Base-by-base conservation (phyloP, 257 asterid species). In the Capsicum rhomboideum region DNA sequence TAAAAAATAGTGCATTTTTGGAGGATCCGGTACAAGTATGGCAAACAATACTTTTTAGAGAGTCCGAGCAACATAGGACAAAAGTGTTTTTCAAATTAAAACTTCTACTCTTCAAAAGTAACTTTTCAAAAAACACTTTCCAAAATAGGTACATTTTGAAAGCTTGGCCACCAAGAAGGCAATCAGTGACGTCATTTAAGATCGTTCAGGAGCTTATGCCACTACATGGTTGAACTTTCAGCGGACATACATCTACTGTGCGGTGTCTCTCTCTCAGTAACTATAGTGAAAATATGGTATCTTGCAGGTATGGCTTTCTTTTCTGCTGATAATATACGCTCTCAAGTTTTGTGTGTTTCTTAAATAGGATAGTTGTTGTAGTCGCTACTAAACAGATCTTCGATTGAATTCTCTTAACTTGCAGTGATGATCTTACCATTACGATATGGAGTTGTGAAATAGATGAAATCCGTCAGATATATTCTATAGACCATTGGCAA, bases 361-460 rank as follows among this genome's bases (percentile, higher is more conserved):
- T 31, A 67, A 34, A 34, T 31, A 17, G 49, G 77, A 67, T 10
- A 67, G 8, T 31, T 67, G 26, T 31, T 31, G 50, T 9, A 34
- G 77, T 67, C 77, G 31, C 77, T 67, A 17, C 34, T 34, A 26
- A 66, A 68, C 52, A 20, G 8, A 67, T 21, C n/a, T 34, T 66
- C 11, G 42, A 50, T 82, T 34, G 52, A 37, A 54, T 49, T 61
- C 75, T 7, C 44, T n/a, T 50, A 68, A 83, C 84, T 84, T 87
- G 86, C 95, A 97, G 99, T 82, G 99, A 95, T 59, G 99, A 97
- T 83, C 96, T 95, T 68, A 90, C 98, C 82, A 85, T 93, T 79
- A 93, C 93, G 88, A 88, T 97, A 85, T 97, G 98, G 99, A 89
- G 89, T 78, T 84, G 85, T 83, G 96, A 95, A 6, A 7, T 0